Conservation (phyloP, 1,284 basidiomycete genomes). For the Apiotrichum sp. region DNA sequence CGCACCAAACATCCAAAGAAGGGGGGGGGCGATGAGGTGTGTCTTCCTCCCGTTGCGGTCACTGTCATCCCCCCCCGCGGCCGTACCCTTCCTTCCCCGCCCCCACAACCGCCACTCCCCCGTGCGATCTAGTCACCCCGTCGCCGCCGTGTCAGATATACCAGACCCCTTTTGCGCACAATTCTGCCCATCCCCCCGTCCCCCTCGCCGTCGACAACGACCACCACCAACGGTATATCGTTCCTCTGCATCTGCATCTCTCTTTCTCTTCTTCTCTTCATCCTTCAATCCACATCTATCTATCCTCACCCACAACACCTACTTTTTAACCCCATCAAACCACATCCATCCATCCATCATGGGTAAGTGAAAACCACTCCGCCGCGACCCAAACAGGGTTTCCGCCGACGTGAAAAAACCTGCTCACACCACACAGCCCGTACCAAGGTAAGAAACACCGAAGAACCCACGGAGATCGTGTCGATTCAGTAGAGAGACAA, state of each 20-base stretch:
- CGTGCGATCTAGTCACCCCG: too few relatives aligned
- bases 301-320: background rate
- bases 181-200: background rate
- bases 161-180: background rate
- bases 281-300: background rate
- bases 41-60: too few relatives aligned
- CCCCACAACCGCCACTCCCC: too few relatives aligned
- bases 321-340: background rate
- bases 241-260: background rate
- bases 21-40: too few relatives aligned
- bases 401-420: background rate
- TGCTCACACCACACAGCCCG: conserved; percentile 16
- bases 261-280: conserved; percentile 2
- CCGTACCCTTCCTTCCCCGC: too few relatives aligned
- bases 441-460: conserved; percentile 16
- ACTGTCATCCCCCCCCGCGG: too few relatives aligned
- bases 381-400: background rate
- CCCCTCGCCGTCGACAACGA: background rate
- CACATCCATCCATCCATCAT: background rate
- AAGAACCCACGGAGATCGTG: background rate
- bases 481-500: background rate
- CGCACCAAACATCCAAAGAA: too few relatives aligned
- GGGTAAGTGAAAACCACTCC: background rate
- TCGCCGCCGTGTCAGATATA: background rate
- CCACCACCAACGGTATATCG: too few relatives aligned